These are phyloP conservation scores for Suillus plorans DNA, from an alignment of 768 basidiomycete genomes.

Conservation along the genomic window DNA sequence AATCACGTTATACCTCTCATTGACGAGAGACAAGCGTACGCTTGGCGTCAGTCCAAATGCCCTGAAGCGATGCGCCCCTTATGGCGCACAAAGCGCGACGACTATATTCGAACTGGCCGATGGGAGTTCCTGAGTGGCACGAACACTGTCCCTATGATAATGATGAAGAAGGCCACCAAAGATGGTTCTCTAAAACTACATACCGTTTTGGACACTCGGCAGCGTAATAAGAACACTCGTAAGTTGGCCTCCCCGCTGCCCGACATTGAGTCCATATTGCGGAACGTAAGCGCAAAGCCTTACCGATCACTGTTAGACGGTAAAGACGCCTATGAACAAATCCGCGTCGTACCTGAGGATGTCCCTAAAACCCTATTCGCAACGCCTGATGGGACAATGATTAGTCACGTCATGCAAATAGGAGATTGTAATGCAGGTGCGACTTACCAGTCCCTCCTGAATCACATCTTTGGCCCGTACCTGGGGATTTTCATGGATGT, in stretches of 20 bases:
- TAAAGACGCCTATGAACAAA: constrained; percentile 34
- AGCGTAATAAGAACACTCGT: constrained; percentile 31
- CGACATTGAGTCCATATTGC: constrained; percentile 26
- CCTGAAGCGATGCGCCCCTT: constrained; percentile 27
- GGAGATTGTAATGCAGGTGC: constrained; percentile 46
- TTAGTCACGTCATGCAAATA: constrained; percentile 43
- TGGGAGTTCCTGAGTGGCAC: constrained; percentile 28
- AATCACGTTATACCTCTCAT: constrained; percentile 38
- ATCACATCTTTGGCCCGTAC: constrained; percentile 35
- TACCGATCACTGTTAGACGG: constrained; percentile 28
- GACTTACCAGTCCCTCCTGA: constrained; percentile 47
- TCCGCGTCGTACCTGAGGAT: constrained; percentile 24
- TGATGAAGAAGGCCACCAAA: constrained; percentile 27
- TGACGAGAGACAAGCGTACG: constrained; percentile 30
- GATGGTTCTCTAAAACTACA: constrained; percentile 18
- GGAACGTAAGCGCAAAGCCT: constrained; percentile 17
- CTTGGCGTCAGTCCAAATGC: constrained; percentile 37
- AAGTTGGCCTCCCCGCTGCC: constrained; percentile 28
- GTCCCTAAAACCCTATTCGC: constrained; percentile 28
- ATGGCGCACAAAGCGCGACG: constrained; percentile 30
- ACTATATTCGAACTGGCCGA: constrained; percentile 27
- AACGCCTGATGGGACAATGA: constrained; percentile 38
- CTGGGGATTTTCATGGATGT: constrained; percentile 35
- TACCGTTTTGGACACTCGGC: constrained; percentile 24
- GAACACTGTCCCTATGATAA: constrained; percentile 33